Conservation (phyloP, 2,329 filamentous ascomycete species). For the Aureobasidium sp. region DNA sequence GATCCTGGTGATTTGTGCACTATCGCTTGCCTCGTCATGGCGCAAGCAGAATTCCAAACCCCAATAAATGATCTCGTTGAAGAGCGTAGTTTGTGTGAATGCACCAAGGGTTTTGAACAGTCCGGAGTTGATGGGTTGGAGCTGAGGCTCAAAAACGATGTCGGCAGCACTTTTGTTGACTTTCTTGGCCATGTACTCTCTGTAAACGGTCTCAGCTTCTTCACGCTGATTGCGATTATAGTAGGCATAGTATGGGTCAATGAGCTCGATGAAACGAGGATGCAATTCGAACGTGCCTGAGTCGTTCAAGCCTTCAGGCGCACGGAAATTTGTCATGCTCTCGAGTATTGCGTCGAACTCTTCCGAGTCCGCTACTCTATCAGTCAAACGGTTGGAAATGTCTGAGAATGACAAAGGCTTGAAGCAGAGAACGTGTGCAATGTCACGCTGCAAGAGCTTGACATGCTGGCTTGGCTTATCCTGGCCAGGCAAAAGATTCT, state of each 20-base stretch:
- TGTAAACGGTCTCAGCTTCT: slow-evolving; percentile 85
- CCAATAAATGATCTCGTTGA: slow-evolving; percentile 85
- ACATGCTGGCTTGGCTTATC: slow-evolving; percentile 50
- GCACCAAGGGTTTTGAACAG: slow-evolving; percentile 66
- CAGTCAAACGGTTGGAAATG: slow-evolving; percentile 74
- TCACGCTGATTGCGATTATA: slow-evolving; percentile 97
- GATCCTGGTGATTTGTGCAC: slow-evolving; percentile 70
- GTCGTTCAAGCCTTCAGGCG: slow-evolving; percentile 85
- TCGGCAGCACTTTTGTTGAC: slow-evolving; percentile 73
- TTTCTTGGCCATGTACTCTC: slow-evolving; percentile 77
- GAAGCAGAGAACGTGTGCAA: slow-evolving; percentile 91
- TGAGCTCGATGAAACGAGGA: slow-evolving; percentile 71
- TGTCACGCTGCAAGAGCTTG: slow-evolving; percentile 69
- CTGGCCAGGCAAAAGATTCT: slow-evolving; percentile 62
- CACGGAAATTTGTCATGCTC: slow-evolving; percentile 79
- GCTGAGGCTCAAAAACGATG: slow-evolving; percentile 83
- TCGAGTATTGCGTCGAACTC: slow-evolving; percentile 78
- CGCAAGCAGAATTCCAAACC: slow-evolving; percentile 73
- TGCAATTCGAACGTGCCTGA: slow-evolving; percentile 92
- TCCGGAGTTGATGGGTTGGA: slow-evolving; percentile 67
- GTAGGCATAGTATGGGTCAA: slow-evolving; percentile 93
- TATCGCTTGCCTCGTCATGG: slow-evolving; percentile 59
- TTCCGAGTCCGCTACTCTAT: slow-evolving; percentile 82
- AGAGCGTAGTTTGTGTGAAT: slow-evolving; percentile 78
- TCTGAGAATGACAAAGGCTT: slow-evolving; percentile 94